Percentiles rank a stretch among this genome's conserved stretches.
Evolutionary conservation across 495 filamentous ascomycete genomes (phyloP).

Genomic region (Bombardia bombarda): DNA sequence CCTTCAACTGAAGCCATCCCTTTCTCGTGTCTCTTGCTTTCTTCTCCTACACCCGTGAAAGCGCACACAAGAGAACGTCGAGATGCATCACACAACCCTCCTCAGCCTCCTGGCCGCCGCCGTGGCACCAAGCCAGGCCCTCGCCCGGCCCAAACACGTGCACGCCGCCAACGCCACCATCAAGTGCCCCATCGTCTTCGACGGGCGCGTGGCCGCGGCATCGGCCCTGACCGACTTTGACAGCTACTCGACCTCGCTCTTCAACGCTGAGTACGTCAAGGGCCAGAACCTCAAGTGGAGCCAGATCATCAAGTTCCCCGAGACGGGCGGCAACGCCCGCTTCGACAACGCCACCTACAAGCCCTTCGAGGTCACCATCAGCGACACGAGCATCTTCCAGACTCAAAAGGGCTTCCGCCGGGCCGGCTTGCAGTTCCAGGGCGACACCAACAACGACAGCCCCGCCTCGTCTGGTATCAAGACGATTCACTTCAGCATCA

Average conservation of each 20-base stretch:
- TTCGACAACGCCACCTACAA: conserved; percentile 35
- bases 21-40: no score
- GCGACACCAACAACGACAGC: conserved; percentile 38
- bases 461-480: conserved; percentile 39
- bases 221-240: conserved; percentile 32
- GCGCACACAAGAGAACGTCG: not conserved
- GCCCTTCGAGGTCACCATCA: conserved; percentile 41
- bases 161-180: conserved; percentile 11
- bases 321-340: conserved; percentile 20
- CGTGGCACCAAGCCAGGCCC: not conserved
- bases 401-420: conserved; percentile 48
- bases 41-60: no score
- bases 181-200: conserved; percentile 39
- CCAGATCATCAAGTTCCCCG: conserved; percentile 36
- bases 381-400: conserved; percentile 47
- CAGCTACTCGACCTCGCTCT: conserved; percentile 29
- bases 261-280: conserved; percentile 42
- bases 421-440: conserved; percentile 43
- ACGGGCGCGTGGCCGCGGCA: conserved; percentile 30
- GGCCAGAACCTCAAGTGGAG: conserved; percentile 36
- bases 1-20: no score
- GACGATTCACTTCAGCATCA: conserved; percentile 48
- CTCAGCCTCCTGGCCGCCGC: conserved; percentile 8
- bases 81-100: conserved; percentile 15
- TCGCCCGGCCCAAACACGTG: not conserved